Conservation (phyloP, 805 yeast species). For the Saturnispora ahearnii region DNA sequence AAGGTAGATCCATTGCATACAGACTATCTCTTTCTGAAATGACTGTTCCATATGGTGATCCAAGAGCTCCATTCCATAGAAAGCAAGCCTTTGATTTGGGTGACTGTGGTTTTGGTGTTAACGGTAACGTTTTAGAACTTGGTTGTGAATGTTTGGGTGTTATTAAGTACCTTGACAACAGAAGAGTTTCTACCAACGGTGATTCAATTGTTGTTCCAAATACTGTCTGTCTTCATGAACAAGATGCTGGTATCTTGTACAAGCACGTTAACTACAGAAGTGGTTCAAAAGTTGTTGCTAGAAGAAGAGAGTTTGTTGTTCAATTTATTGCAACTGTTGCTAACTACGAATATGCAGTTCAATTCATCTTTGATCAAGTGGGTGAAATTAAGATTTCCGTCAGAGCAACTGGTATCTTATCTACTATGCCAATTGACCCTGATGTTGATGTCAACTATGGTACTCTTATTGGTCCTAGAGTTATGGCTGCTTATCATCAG, state of each 20-base stretch:
- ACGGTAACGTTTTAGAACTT: slow-evolving; percentile 55
- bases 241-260: slow-evolving; percentile 66
- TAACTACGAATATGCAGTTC: slow-evolving; percentile 71
- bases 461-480: slow-evolving; percentile 70
- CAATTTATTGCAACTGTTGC: slow-evolving; percentile 82
- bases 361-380: slow-evolving; percentile 65
- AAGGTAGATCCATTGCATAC: slow-evolving; percentile 69
- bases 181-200: slow-evolving; percentile 49
- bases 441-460: slow-evolving; percentile 55
- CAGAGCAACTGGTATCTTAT: slow-evolving; percentile 79
- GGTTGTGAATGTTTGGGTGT: slow-evolving; percentile 83
- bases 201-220: slow-evolving; percentile 54
- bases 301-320: slow-evolving; percentile 70
- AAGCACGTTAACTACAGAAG: slow-evolving; percentile 79
- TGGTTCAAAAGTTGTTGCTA: slow-evolving; percentile 55
- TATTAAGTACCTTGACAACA: slow-evolving; percentile 62
- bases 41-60: slow-evolving; percentile 87
- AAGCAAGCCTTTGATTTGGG: slow-evolving; percentile 84
- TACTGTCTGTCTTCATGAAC: slow-evolving; percentile 75
- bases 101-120: slow-evolving; percentile 74
- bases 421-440: slow-evolving; percentile 75
- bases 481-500: slow-evolving; percentile 78
- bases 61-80: slow-evolving; percentile 75
- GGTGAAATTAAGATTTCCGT: slow-evolving; percentile 73
- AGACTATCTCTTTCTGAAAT: slow-evolving; percentile 68